These are phyloP conservation scores for Lyophyllum decastes DNA, from an alignment of 768 basidiomycete genomes.

Conservation along the genomic window DNA sequence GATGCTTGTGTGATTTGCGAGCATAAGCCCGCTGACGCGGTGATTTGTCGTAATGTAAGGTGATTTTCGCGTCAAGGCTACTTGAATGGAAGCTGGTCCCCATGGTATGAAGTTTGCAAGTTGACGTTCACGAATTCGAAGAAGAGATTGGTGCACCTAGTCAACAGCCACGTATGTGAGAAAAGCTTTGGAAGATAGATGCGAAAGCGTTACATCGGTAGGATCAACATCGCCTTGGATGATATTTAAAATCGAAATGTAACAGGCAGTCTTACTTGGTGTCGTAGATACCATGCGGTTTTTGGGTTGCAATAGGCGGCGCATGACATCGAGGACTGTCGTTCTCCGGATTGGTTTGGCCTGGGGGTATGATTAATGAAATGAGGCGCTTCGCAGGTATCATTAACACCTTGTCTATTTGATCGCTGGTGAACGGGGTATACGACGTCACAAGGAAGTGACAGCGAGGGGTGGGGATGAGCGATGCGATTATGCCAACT, in stretches of 20 bases:
- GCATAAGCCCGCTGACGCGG: conserved; percentile 96
- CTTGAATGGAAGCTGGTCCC: conserved; percentile 98
- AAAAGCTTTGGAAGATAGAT: conserved; percentile 1
- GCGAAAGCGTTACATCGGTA: conserved; percentile 76
- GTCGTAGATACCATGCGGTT: conserved; percentile 97
- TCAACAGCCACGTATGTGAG: conserved; percentile 3
- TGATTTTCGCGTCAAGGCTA: conserved; percentile 88
- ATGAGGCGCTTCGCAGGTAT: not conserved
- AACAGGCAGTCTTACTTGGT: conserved; percentile 91
- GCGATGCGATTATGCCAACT: conserved; percentile 93
- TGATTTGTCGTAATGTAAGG: conserved; percentile 89
- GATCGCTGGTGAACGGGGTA: conserved; percentile 96
- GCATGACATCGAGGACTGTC: conserved; percentile 98
- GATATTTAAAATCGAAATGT: conserved; percentile 97
- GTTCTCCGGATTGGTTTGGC: conserved; percentile 95
- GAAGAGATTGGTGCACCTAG: conserved; percentile 94
- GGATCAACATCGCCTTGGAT: conserved; percentile 99
- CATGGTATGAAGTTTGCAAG: conserved; percentile 98
- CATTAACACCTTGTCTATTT: conserved; percentile 81
- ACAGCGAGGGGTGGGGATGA: conserved; percentile 96
- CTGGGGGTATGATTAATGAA: conserved; percentile 36
- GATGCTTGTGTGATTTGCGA: conserved; percentile 99
- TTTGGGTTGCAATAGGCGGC: conserved; percentile 94
- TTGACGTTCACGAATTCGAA: conserved; percentile 95
- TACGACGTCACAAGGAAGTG: conserved; percentile 99